Percentiles rank a stretch among this genome's conserved stretches.
phyloP scores from a whole-genome alignment of 495 filamentous ascomycete species.

The Tuber aestivum region DNA sequence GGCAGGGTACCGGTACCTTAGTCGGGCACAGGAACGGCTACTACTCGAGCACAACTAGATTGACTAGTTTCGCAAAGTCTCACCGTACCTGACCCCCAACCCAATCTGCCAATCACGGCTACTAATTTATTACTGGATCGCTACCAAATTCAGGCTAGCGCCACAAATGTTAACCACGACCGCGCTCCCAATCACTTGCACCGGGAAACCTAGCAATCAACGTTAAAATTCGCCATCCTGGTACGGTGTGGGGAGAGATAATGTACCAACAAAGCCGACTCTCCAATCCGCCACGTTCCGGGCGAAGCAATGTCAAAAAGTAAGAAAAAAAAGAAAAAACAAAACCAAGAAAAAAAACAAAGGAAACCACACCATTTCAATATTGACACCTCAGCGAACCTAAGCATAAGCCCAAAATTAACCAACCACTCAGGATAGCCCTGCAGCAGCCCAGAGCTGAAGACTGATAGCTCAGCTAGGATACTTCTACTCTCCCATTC shows the following conservation, averaged over 20 bases:
- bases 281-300: not conserved
- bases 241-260: not conserved
- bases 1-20: not conserved
- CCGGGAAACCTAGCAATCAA: not conserved
- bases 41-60: not conserved
- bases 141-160: slow-evolving; percentile 4
- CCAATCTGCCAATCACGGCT: not conserved
- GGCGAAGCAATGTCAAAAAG: not conserved
- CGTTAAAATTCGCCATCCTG: not conserved
- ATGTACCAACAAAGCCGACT: not conserved
- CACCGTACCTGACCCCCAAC: not conserved
- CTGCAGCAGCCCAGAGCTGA: not conserved
- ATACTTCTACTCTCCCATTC: not conserved
- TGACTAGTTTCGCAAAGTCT: not conserved
- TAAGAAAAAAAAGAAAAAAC: not conserved
- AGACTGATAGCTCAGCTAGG: not conserved
- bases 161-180: slow-evolving; percentile 1
- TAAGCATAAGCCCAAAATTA: slow-evolving; percentile 1
- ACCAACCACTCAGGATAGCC: not conserved
- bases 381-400: not conserved
- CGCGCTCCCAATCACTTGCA: not conserved
- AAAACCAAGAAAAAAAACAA: not conserved
- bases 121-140: not conserved
- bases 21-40: not conserved
- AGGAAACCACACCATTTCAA: not conserved